Evolutionary conservation across 352 stramenopile species (phyloP).

Genomic region (Phytophthora megakarya): DNA sequence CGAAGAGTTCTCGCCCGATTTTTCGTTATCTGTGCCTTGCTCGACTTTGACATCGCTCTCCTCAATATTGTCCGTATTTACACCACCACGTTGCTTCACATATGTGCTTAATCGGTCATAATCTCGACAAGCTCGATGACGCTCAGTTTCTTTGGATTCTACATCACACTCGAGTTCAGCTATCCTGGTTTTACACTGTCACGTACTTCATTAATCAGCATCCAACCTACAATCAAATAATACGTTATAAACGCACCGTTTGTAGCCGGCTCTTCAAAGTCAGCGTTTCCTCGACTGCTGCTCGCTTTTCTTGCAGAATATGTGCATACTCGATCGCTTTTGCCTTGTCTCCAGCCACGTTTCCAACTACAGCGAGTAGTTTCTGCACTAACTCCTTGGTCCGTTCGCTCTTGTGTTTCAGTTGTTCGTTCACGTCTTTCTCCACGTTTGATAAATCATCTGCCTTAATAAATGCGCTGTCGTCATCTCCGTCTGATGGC

Average conservation of each 20-base stretch:
- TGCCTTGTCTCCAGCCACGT: slow-evolving; percentile 17
- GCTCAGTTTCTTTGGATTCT: slow-evolving; percentile 76
- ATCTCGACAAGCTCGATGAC: slow-evolving; percentile 76
- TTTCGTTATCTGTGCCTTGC: slow-evolving; percentile 26
- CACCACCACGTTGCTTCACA: slow-evolving; percentile 46
- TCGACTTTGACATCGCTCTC: slow-evolving; percentile 31
- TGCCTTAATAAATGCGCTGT: slow-evolving; percentile 28
- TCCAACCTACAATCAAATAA: background rate
- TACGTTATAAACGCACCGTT: slow-evolving; percentile 41
- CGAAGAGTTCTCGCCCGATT: slow-evolving; percentile 17
- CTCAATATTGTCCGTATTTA: slow-evolving; percentile 18
- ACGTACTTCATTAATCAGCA: slow-evolving; percentile 18
- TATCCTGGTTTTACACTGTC: slow-evolving; percentile 63
- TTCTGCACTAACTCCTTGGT: slow-evolving; percentile 44
- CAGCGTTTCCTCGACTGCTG: slow-evolving; percentile 47
- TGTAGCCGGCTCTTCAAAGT: slow-evolving; percentile 59
- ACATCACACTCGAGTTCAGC: slow-evolving; percentile 66
- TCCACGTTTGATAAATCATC: slow-evolving; percentile 54
- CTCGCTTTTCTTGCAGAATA: slow-evolving; percentile 63
- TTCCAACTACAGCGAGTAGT: slow-evolving; percentile 38
- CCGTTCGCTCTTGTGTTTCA: slow-evolving; percentile 38
- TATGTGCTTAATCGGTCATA: slow-evolving; percentile 71
- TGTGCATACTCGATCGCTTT: slow-evolving; percentile 56
- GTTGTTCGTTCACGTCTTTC: slow-evolving; percentile 43
- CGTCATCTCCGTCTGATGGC: slow-evolving; percentile 36